Percentiles rank a stretch among this genome's conserved stretches.
phyloP scores from a whole-genome alignment of 371 early-diverging fungal species.

The Gilbertella persicaria region DNA sequence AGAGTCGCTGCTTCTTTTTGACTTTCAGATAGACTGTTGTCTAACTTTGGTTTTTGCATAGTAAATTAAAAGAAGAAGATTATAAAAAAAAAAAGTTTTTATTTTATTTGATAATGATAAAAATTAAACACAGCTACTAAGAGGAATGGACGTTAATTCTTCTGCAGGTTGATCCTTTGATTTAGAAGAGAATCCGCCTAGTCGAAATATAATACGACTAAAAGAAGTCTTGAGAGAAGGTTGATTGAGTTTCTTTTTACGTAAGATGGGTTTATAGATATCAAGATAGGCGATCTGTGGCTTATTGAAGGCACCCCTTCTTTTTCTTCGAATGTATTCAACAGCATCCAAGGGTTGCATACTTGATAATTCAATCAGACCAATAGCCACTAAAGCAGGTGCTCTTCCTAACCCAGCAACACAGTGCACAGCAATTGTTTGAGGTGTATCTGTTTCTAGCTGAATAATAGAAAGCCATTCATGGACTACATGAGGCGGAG shows the following conservation, averaged over 20 bases:
- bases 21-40: conserved; percentile 7
- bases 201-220: conserved; percentile 14
- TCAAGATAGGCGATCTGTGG: conserved; percentile 70
- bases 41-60: conserved; percentile 11
- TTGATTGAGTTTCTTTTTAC: conserved; percentile 19
- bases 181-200: background rate
- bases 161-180: background rate
- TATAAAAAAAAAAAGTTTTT: background rate
- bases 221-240: conserved; percentile 19
- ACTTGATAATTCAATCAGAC: conserved; percentile 72
- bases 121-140: conserved; percentile 21
- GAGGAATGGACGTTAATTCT: conserved; percentile 12
- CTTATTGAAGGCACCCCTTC: conserved; percentile 83
- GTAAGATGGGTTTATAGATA: conserved; percentile 36
- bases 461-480: conserved; percentile 75
- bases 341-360: conserved; percentile 79
- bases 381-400: conserved; percentile 74
- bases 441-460: conserved; percentile 31
- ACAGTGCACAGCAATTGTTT: conserved; percentile 82
- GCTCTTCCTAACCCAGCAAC: conserved; percentile 84
- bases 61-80: too few relatives aligned
- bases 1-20: conserved; percentile 15
- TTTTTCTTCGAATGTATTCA: conserved; percentile 70
- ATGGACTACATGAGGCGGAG: conserved; percentile 67
- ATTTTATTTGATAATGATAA: too few relatives aligned